These are phyloP conservation scores for Tilletiopsis washingtonensis DNA, from an alignment of 1,284 basidiomycete genomes.

Conservation along the genomic window DNA sequence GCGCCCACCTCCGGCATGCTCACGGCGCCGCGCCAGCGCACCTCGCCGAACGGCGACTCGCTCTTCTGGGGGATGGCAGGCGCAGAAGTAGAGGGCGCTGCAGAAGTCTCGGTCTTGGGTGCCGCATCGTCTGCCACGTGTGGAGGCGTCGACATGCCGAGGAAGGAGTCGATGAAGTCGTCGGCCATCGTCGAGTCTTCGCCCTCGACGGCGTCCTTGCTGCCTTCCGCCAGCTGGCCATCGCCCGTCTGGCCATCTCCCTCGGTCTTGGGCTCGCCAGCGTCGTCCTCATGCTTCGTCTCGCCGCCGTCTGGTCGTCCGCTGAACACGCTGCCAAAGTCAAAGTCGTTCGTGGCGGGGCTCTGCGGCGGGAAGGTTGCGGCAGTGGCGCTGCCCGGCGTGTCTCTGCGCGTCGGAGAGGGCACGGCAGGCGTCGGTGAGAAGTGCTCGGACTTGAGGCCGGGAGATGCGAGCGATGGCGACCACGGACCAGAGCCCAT, in stretches of 20 bases:
- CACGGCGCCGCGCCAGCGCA: conserved; percentile 46
- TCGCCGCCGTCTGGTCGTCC: background rate
- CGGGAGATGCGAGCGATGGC: too few species aligned
- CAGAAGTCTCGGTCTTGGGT: background rate
- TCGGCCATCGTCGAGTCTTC: too few species aligned
- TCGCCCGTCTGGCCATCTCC: background rate
- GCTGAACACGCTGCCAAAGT: background rate
- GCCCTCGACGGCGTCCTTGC: background rate
- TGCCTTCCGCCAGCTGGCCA: background rate
- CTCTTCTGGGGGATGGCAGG: too few species aligned
- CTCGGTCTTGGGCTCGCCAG: background rate
- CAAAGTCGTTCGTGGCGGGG: background rate
- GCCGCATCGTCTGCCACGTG: background rate
- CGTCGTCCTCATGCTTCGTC: background rate
- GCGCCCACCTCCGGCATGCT: conserved; percentile 40
- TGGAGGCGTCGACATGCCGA: conserved; percentile 5
- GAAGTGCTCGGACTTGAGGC: too few species aligned
- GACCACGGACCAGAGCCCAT: too few species aligned
- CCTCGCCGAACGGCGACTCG: too few species aligned
- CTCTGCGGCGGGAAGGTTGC: too few species aligned
- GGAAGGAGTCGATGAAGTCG: conserved; percentile 38
- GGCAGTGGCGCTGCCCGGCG: too few species aligned
- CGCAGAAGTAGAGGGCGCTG: too few species aligned
- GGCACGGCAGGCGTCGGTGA: too few species aligned
- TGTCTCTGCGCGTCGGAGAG: too few species aligned